phyloP scores from a whole-genome alignment of 768 basidiomycete genomes.

The Kwoniella heveanensis region DNA sequence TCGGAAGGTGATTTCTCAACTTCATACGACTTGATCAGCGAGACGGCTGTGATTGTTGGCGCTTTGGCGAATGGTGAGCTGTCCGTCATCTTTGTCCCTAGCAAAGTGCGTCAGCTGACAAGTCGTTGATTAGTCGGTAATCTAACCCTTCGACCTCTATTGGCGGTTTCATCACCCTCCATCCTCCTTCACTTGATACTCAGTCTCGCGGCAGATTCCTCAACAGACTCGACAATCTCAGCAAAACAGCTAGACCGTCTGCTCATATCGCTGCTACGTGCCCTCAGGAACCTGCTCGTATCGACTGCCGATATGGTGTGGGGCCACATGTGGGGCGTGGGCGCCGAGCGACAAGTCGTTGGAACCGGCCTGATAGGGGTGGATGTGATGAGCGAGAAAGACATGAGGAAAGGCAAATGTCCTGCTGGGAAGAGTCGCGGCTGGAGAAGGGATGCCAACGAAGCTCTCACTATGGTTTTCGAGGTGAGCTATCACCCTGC shows the following conservation, averaged over 20 bases:
- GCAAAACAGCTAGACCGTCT: conserved; percentile 19
- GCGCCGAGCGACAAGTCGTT: conserved; percentile 34
- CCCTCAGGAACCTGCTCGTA: conserved; percentile 48
- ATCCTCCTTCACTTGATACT: conserved; percentile 30
- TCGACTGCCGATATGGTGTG: conserved; percentile 51
- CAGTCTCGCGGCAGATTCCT: conserved; percentile 3
- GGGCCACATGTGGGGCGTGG: conserved; percentile 54
- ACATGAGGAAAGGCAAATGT: conserved; percentile 22
- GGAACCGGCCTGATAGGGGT: conserved; percentile 17
- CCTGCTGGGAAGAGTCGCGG: conserved; percentile 3
- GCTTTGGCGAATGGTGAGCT: conserved; percentile 49
- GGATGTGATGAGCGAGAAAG: not conserved
- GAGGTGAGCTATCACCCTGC: too few species aligned
- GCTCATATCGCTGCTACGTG: conserved; percentile 44
- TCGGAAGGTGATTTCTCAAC: not conserved
- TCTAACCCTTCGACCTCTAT: conserved; percentile 38
- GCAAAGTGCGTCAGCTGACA: too few species aligned
- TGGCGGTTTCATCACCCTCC: conserved; percentile 29
- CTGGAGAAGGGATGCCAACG: conserved; percentile 31
- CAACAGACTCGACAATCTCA: not conserved
- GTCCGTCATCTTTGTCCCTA: too few species aligned
- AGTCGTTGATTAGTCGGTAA: conserved; percentile 30
- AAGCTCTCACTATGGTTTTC: conserved; percentile 29
- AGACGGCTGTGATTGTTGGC: conserved; percentile 52
- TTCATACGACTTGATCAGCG: conserved; percentile 41